Evolutionary conservation across 2,329 filamentous ascomycete genomes (phyloP), one percentile per base, ranked within the genome.

Genomic region (Colletotrichum simmondsii): DNA sequence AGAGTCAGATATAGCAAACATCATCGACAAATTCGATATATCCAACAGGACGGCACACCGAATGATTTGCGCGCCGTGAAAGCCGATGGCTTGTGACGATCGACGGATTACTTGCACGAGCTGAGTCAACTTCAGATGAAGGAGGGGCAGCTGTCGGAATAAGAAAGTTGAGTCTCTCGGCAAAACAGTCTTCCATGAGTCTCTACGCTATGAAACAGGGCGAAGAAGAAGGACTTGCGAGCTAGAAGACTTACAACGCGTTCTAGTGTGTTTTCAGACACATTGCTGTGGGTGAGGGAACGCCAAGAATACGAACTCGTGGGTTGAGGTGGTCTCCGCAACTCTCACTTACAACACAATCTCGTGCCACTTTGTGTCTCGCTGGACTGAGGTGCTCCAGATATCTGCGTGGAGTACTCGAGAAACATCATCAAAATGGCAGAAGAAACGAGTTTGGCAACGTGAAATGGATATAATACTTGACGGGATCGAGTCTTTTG

Each of bases 181-280:
- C 54, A 30, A 56, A 65, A 30, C 14, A 16, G 26, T 16, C 35
- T 14, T 5, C 8, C 5, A 26, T 26, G 32, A 28, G 16, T 42
- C 14, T 42, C 14, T 42, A 19, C 37, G 37, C 37, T 42, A 4
- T 35, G 12, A 28, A 30, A 19, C 7, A 6, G 14, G 49, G n/a
- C 42, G 63, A 52, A 32, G 37, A 65, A 60, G 32, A 60, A 65
- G 42, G 42, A 2, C 32, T 49, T 54, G 49, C 56, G 57, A 67
- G 28, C n/a, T 37, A 37, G 68, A 52, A 37, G 16, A 42, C 8
- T 49, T 19, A 11, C 37, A 26, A 7, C 8, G 16, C 30, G 24
- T 46, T 61, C 42, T 24, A n/a, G 49, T 16, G 11, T 2, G 26
- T 30, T 35, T 61, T 28, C 24, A 46, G 59, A 49, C 30, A 30